Percentiles rank a stretch among this genome's conserved stretches.
Evolutionary conservation across 169 alveolate genomes (phyloP).

Genomic region (Toxoplasma gondii): DNA sequence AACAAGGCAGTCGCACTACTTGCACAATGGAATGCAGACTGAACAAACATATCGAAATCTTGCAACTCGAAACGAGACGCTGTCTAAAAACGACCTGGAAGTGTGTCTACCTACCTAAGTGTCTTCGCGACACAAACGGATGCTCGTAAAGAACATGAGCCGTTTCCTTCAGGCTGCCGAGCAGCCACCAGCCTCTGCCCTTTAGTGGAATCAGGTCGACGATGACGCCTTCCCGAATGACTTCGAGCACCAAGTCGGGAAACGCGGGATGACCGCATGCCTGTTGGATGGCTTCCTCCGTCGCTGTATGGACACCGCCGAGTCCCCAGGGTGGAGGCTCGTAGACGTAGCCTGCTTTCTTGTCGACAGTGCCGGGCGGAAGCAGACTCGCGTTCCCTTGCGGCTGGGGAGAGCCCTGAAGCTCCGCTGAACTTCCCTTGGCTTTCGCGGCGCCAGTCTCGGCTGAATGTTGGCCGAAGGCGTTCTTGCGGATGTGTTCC

Average conservation of each 20-base stretch:
- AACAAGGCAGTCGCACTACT: no score
- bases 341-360: neutral
- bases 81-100: no score
- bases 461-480: neutral
- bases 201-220: neutral
- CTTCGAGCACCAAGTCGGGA: slow-evolving; percentile 16
- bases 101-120: neutral
- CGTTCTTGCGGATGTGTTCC: neutral
- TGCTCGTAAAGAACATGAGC: slow-evolving; percentile 24
- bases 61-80: no score
- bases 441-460: neutral
- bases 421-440: neutral
- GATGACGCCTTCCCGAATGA: slow-evolving; percentile 8
- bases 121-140: slow-evolving; percentile 42
- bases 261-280: neutral
- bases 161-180: neutral
- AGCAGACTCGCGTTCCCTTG: neutral
- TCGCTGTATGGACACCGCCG: neutral
- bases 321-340: slow-evolving; percentile 40
- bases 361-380: neutral
- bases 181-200: slow-evolving; percentile 27
- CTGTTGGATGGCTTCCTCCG: neutral
- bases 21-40: no score
- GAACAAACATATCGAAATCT: no score
- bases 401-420: neutral